Evolutionary conservation across 768 basidiomycete genomes (phyloP).

Genomic region (button mushroom (Agaricus bisporus)): DNA sequence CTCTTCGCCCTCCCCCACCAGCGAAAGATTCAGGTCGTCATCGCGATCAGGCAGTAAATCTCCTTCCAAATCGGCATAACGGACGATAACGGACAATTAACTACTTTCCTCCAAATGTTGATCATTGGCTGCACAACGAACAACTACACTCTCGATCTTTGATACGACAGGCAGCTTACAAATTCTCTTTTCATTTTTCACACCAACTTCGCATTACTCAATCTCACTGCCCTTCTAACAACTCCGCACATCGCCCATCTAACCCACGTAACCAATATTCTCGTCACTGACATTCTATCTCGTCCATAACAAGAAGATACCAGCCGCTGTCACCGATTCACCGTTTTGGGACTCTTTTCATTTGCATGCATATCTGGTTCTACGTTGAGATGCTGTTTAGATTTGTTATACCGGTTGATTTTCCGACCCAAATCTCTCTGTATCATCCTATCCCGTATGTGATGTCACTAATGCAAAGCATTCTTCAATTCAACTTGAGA

Average conservation of each 20-base stretch:
- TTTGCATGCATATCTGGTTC: conserved; percentile 1
- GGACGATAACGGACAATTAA: neutral
- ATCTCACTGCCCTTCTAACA: neutral
- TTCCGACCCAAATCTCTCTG: neutral
- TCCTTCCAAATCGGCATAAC: conserved; percentile 13
- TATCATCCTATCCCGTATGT: neutral
- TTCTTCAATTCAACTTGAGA: neutral
- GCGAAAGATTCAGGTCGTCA: conserved; percentile 41
- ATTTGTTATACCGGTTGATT: conserved; percentile 2
- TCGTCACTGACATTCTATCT: conserved; percentile 10
- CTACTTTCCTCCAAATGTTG: neutral
- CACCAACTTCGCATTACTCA: conserved; percentile 1
- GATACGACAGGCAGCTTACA: neutral
- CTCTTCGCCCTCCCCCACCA: conserved; percentile 62
- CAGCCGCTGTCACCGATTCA: neutral
- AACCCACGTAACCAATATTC: conserved; percentile 1
- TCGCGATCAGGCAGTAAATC: conserved; percentile 27
- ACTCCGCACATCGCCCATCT: conserved; percentile 3
- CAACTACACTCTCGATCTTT: neutral
- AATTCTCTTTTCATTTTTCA: neutral
- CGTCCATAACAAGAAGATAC: neutral
- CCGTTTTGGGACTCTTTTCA: neutral
- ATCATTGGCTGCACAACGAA: neutral
- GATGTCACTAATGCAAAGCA: neutral
- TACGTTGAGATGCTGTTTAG: neutral